Base-by-base conservation (phyloP, 306 rosid genomes). In the Neltuma alba region DNA sequence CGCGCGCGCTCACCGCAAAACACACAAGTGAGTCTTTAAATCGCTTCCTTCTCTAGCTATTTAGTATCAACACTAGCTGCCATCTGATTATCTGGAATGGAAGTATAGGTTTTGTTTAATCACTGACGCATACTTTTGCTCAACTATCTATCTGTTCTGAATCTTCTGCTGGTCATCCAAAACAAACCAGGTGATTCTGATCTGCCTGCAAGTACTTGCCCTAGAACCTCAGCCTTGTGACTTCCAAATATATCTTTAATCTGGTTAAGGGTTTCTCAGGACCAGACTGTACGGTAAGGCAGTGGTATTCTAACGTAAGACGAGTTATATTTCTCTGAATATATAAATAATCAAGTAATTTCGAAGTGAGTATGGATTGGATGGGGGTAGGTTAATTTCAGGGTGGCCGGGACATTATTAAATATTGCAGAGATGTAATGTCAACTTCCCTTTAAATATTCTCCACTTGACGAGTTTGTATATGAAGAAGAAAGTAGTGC, bases 371-470 rank as follows among this genome's bases (percentile, higher is more conserved):
- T 55, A n/a, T 60, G 66, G n/a, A 27, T 27, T 13, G 9, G 66
- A 60, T 58, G 5, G 9, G 18, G 7, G 33, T 28, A 6, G 64
- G 28, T 25, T 5, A 76, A 75, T 60, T 79, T 82, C 81, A 85
- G 80, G 79, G 85, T 69, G 47, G 78, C 38, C 44, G 42, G 69
- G 54, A 9, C 2, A 54, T 28, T 9, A 77, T 87, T 82, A 77
- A 77, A 82, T 82, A 85, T 85, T 77, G 60, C 55, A 47, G 72
- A 69, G 28, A 69, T 72, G 76, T 63, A 74, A 77, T 84, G 81
- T 79, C 83, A 76, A 57, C 73, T 61, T 30, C 31, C 79, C 86
- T 77, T 82, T 79, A 54, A 60, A 28, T 13, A 76, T 81, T 83
- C 84, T 80, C 84, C 85, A 81, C 78, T 82, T 63, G 11, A 57